Percentiles rank a stretch among this genome's conserved stretches.
phyloP scores from a whole-genome alignment of 1,139 yeast species.

The Hyphopichia burtonii region DNA sequence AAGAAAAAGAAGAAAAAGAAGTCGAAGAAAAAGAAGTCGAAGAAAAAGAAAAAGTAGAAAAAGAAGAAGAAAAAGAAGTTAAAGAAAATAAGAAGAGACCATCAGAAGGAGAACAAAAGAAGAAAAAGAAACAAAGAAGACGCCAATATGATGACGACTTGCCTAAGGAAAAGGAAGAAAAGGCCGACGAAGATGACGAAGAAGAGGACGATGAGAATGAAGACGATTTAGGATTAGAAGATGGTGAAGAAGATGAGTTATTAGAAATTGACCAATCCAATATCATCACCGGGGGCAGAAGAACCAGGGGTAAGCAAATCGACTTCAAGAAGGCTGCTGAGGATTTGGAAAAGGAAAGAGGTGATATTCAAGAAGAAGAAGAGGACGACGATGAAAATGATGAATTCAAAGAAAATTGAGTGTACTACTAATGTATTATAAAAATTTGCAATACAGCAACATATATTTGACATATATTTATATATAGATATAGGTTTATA shows the following conservation, averaged over 20 bases:
- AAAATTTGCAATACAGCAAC: no score
- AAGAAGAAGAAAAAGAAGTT: conserved; percentile 37
- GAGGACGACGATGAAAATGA: conserved; percentile 46
- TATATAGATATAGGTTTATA: no score
- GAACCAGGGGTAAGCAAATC: conserved; percentile 87
- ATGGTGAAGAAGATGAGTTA: conserved; percentile 75
- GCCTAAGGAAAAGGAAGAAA: conserved; percentile 28
- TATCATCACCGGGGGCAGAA: conserved; percentile 79
- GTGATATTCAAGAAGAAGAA: conserved; percentile 43
- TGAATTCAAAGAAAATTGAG: conserved; percentile 1
- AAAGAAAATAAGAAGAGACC: conserved; percentile 39
- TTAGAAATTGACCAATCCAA: conserved; percentile 82
- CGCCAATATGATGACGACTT: conserved; percentile 32
- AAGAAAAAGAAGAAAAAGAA: conserved; percentile 15
- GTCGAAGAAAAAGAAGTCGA: conserved; percentile 13
- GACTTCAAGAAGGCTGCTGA: conserved; percentile 87
- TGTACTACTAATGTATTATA: neutral
- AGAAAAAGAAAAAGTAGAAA: conserved; percentile 7
- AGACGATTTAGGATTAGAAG: conserved; percentile 50
- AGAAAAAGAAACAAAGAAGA: conserved; percentile 41
- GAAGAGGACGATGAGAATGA: conserved; percentile 47
- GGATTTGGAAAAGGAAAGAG: conserved; percentile 56
- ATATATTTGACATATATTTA: no score
- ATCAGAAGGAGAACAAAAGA: conserved; percentile 17
- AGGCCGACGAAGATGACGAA: conserved; percentile 53